Percentiles rank a stretch among this genome's conserved stretches.
phyloP scores from a whole-genome alignment of 352 stramenopile genomes.

The Sclerospora graminicola region DNA sequence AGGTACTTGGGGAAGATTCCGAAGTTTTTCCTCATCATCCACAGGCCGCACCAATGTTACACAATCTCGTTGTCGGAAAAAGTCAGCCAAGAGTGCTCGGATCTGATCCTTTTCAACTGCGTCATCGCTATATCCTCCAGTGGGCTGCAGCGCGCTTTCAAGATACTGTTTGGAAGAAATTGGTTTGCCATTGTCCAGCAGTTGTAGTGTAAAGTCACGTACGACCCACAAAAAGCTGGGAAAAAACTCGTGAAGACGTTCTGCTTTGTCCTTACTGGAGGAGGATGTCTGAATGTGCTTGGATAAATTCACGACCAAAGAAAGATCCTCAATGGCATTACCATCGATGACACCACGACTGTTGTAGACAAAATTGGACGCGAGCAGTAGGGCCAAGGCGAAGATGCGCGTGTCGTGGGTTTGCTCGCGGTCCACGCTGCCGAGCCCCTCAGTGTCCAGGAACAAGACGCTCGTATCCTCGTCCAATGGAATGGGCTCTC shows the following conservation, averaged over 20 bases:
- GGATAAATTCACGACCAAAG: conserved; percentile 85
- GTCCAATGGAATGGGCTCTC: conserved; percentile 56
- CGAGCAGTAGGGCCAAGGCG: conserved; percentile 74
- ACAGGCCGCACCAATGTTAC: conserved; percentile 85
- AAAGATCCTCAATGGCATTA: conserved; percentile 85
- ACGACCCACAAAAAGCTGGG: conserved; percentile 86
- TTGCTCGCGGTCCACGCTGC: conserved; percentile 71
- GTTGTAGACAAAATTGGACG: conserved; percentile 88
- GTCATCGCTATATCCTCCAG: conserved; percentile 69
- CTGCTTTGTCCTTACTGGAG: conserved; percentile 13
- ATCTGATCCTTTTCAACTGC: conserved; percentile 75
- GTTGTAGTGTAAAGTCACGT: conserved; percentile 81
- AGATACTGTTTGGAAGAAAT: conserved; percentile 87
- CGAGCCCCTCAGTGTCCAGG: conserved; percentile 85
- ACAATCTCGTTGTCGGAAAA: conserved; percentile 83
- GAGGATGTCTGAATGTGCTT: conserved; percentile 81
- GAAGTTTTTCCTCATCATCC: conserved; percentile 76
- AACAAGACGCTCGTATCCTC: conserved; percentile 72
- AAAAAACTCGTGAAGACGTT: conserved; percentile 72
- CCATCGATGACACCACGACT: conserved; percentile 83
- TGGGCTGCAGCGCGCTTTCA: conserved; percentile 77
- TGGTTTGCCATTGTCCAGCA: conserved; percentile 78
- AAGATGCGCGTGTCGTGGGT: conserved; percentile 89
- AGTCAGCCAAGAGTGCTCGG: conserved; percentile 58
- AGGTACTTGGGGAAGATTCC: conserved; percentile 51